Evolutionary conservation across 176 grass and related monocot genomes (phyloP).

Genomic region (Rhynchospora tenuis): DNA sequence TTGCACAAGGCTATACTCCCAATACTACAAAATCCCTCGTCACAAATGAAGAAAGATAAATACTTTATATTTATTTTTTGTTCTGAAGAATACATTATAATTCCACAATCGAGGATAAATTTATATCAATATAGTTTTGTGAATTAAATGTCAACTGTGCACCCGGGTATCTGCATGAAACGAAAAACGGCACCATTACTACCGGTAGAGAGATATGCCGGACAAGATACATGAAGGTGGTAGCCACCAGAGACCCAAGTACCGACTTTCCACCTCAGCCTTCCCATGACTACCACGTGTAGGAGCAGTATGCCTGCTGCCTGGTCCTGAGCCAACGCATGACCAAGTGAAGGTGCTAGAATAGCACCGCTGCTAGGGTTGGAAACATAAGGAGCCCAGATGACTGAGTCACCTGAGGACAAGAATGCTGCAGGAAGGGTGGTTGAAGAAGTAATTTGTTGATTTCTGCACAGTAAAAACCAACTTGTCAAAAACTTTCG

Average conservation of each 20-base stretch:
- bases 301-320: constrained; percentile 23
- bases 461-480: constrained; percentile 35
- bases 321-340: constrained; percentile 36
- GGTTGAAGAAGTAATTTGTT: constrained; percentile 42
- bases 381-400: constrained; percentile 50
- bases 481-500: background rate
- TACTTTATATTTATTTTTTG: no score
- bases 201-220: constrained; percentile 31
- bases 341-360: constrained; percentile 19
- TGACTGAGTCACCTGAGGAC: constrained; percentile 41
- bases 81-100: background rate
- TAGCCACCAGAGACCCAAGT: constrained; percentile 51
- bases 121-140: background rate
- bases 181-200: constrained; percentile 12
- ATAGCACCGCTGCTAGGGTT: constrained; percentile 20
- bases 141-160: constrained; percentile 53
- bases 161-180: constrained; percentile 43
- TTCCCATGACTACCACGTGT: constrained; percentile 32
- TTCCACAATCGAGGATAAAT: background rate
- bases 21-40: background rate
- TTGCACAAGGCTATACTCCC: background rate
- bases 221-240: constrained; percentile 72
- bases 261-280: constrained; percentile 65
- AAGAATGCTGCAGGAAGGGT: constrained; percentile 49
- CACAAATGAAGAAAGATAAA: background rate